phyloP scores from a whole-genome alignment of 2,329 filamentous ascomycete genomes.

The Cladosporium sp. region DNA sequence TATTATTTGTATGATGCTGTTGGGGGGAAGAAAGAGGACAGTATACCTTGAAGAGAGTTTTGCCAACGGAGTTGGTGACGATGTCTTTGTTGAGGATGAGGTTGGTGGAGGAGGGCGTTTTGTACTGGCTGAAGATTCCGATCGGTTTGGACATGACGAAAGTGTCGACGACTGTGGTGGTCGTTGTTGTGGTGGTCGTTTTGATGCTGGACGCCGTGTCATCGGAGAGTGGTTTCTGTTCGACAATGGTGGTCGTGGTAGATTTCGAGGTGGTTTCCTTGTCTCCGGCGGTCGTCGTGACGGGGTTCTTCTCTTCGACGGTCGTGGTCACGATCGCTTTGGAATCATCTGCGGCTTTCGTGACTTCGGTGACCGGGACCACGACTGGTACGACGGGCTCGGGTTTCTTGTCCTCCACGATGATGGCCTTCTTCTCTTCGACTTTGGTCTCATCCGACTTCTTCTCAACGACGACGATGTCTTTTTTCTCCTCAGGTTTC shows the following conservation, averaged over 20 bases:
- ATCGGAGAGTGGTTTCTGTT: background rate
- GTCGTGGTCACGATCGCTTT: background rate
- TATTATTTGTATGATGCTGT: no score
- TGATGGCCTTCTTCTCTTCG: background rate
- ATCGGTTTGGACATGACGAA: conserved; percentile 9
- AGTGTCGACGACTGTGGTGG: background rate
- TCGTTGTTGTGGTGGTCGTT: conserved; percentile 1
- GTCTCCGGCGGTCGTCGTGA: background rate
- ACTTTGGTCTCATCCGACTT: conserved; percentile 6
- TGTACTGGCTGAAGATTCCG: conserved; percentile 12
- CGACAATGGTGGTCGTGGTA: background rate
- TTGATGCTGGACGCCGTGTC: background rate
- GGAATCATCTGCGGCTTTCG: background rate
- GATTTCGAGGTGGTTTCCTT: background rate
- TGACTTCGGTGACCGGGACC: background rate
- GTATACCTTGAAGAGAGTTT: conserved; percentile 11
- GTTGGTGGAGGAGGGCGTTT: background rate
- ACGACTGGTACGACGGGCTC: background rate
- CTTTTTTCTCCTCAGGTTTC: conserved; percentile 3
- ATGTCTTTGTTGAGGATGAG: conserved; percentile 15
- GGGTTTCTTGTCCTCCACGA: conserved; percentile 2
- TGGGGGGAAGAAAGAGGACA: no score
- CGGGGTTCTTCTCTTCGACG: conserved; percentile 4
- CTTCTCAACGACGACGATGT: background rate
- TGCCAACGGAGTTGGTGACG: conserved; percentile 14